Evolutionary conservation across 2,329 filamentous ascomycete species (phyloP), one percentile per base, ranked within the genome.

Genomic region (Cercospora sp.): DNA sequence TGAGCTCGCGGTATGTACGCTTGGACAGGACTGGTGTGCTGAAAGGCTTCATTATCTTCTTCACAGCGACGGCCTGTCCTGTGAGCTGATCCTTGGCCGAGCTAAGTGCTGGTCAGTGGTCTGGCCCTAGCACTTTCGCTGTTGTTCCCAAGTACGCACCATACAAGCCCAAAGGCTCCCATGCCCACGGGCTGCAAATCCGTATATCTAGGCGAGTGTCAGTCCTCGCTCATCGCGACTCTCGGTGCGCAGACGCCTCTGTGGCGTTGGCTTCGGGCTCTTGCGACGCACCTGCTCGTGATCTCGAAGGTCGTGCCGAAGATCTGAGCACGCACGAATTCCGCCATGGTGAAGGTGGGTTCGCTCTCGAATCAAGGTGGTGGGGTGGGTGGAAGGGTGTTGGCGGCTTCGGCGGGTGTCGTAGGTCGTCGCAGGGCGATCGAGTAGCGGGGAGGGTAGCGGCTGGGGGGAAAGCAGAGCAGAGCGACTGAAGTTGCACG

Each of bases 31-130:
- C 95, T 1, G 95, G 94, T n/a, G 95, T 99, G 86, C 94, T 97
- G 83, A 99, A 99, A 9, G 95, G 95, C 86, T 98, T 99, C 94
- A 99, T 98, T 79, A 99, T 99, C 88, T 99, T 99, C 88, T 99
- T 99, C 80, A 99, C 94, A 68, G 95, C 95, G 70, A 99, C 95
- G 82, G 94, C 93, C 82, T 97, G 94, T 80, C 88, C 92, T 69
- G 95, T 98, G 82, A 99, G 93, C 84, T 98, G 94, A 81, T 99
- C 95, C 83, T 93, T 94, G 67, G 95, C 95, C 72, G 95, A 98
- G 83, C 94, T 98, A 79, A 75, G 71, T 20, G 20, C 16, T 51
- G 26, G 51, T 71, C 48, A 69, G 69, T 65, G 26, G 26, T 55
- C 26, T 60, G 28, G 57, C 30, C 42, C 36, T 57, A 20, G 28